Base-by-base conservation (phyloP, 495 filamentous ascomycete species). In the Lophium mytilinum region DNA sequence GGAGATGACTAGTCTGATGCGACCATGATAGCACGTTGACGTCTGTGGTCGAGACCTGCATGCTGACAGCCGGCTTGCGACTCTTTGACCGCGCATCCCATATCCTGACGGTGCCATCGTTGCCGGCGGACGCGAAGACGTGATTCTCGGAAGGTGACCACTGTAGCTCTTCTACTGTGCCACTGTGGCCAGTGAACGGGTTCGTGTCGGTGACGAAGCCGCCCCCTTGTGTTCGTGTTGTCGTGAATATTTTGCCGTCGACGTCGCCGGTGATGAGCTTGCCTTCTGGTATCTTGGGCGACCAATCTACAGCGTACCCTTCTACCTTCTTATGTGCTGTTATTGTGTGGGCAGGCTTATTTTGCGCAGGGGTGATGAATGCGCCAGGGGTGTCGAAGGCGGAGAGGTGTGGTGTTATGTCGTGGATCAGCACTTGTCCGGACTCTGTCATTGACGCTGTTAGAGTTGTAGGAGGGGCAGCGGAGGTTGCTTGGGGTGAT, bases 11-110 rank as follows among this genome's bases (percentile, higher is more conserved):
- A 1, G 89, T 94, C 67, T 88, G 82, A 39, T 81, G 80, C 24
- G 88, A 92, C 93, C 93, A 98, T 55, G 85, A 90, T 73, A 96
- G 86, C 34, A 98, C 93, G 65, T 98, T 98, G 57, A 96, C 89
- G 60, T 98, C 93, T 17, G 83, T 83, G 40, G 80, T 76, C 68
- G 86, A 92, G 63, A 93, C 82, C 61, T 88, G 81, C 49, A 98
- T 88, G 47, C 85, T 89, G 24, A 98, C 79, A 11, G 88, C 89
- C 9, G 90, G 85, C 64, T 84, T 87, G 60, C 87, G 83, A 56
- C 83, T 86, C 75, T 95, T 95, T 57, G 86, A 89, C 36, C 93
- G 85, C 43, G 92, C 83, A 68, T 98, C 93, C 87, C 91, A 98
- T 36, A 98, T 83, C 66, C 91, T 90, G 60, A 98, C 86, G 3